Base-by-base conservation (phyloP, 345 rosid species). In the Rubroshorea leprosula region DNA sequence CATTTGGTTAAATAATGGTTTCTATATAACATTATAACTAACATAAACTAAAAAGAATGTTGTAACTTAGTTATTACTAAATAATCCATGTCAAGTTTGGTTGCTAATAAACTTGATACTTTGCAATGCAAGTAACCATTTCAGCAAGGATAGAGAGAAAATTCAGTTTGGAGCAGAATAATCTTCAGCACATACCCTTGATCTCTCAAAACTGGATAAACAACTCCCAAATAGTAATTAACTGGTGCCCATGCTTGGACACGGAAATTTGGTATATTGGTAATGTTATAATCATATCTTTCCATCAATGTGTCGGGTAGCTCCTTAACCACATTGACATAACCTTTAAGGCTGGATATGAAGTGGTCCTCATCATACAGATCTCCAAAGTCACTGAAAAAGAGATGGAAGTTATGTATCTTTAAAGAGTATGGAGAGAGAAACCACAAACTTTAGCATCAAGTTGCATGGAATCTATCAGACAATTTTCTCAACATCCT, bases 301-400 rank as follows among this genome's bases (percentile, higher is more conserved):
- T 67, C 79, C 86, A 83, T 76, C 67, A 89, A 54, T 49, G 73
- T 78, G 27, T 80, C 79, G 3, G 98, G 98, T 45, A 92, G 69
- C 69, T 77, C 78, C 68, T 73, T 82, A 57, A 89, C 89, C 62
- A 92, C 81, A 63, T 83, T 81, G 55, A 89, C 83, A 57, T 81
- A 72, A 16, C 84, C 85, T 63, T 78, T 74, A 39, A 92, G 89
- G 25, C 76, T 72, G 26, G 85, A 57, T 67, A 92, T 79, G 71
- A 92, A 92, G 61, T 80, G 87, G 61, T 86, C 93, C 67, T 71
- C 83, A 57, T 92, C 93, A 58, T 83, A 92, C 66, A 92, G 86
- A 61, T 92, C 95, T 27, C 78, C 79, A 66, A 92, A 89, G 23
- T 60, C 77, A 68, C 98, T 92, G 95, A 26, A 69, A 64, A 74